phyloP scores from a whole-genome alignment of 2,329 filamentous ascomycete genomes.

The Cercospora canescens region DNA sequence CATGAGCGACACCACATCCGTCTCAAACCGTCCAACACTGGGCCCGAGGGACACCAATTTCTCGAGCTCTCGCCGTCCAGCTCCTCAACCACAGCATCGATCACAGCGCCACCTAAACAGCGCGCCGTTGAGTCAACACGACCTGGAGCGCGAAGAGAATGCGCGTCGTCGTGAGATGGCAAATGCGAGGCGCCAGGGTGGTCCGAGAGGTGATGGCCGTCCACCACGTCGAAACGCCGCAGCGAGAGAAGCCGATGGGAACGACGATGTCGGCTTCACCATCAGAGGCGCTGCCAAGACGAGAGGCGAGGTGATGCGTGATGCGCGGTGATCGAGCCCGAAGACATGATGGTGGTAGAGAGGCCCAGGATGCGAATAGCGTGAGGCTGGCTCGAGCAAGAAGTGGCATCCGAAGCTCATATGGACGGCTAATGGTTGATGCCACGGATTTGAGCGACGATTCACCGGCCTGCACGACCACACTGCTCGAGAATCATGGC shows the following conservation, averaged over 20 bases:
- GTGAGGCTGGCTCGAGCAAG: background rate
- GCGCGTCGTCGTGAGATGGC: background rate
- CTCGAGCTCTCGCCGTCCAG: background rate
- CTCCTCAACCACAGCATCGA: background rate
- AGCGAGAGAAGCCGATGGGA: background rate
- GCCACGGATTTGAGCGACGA: background rate
- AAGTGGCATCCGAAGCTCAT: background rate
- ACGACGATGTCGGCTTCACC: background rate
- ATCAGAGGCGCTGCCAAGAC: background rate
- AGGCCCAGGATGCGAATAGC: background rate
- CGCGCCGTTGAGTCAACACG: background rate
- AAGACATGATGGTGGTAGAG: background rate
- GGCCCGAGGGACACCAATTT: background rate
- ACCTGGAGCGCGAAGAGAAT: background rate
- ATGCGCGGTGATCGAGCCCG: background rate
- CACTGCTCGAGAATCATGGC: background rate
- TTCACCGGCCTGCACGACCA: background rate
- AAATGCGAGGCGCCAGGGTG: background rate
- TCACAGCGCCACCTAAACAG: background rate
- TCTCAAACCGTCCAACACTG: background rate
- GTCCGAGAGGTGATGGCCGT: background rate
- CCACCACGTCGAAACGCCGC: background rate
- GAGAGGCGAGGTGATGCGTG: background rate
- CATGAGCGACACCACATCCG: background rate
- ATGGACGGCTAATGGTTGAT: background rate